These are phyloP conservation scores for Fusarium sacchari DNA, from an alignment of 2,329 filamentous ascomycete species.

Conservation along the genomic window DNA sequence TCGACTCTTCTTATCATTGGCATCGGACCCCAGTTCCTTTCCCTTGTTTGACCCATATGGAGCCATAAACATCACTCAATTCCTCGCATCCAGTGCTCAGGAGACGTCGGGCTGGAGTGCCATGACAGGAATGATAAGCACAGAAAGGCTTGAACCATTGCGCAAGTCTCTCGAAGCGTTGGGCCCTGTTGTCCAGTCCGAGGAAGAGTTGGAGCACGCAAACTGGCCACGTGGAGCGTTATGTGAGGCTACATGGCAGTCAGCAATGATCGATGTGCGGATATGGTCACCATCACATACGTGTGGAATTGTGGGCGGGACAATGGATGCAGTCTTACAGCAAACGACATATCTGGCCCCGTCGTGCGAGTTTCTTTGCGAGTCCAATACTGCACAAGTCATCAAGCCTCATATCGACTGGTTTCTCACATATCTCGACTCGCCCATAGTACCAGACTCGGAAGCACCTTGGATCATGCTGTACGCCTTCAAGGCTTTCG, in stretches of 20 bases:
- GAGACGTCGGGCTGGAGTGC: constrained; percentile 56
- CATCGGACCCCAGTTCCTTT: constrained; percentile 41
- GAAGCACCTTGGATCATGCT: constrained; percentile 54
- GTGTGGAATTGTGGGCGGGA: constrained; percentile 50
- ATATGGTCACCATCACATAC: constrained; percentile 55
- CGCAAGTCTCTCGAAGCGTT: constrained; percentile 50
- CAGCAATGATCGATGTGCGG: constrained; percentile 54
- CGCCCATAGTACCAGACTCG: constrained; percentile 25
- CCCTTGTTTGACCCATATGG: constrained; percentile 53
- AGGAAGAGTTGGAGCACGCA: neutral
- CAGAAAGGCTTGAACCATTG: constrained; percentile 51
- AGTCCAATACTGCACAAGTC: constrained; percentile 42
- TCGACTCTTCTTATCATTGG: constrained; percentile 48
- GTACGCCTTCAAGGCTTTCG: constrained; percentile 54
- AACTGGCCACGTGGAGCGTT: constrained; percentile 9
- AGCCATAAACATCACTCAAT: constrained; percentile 54
- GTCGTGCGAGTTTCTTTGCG: constrained; percentile 47
- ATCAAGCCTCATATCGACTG: constrained; percentile 52
- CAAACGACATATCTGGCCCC: constrained; percentile 47
- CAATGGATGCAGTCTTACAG: constrained; percentile 49
- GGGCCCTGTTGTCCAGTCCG: constrained; percentile 8
- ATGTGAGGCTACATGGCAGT: constrained; percentile 53
- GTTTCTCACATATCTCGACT: constrained; percentile 52
- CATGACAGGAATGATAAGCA: constrained; percentile 54
- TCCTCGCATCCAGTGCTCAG: constrained; percentile 53